Evolutionary conservation across 805 yeast species (phyloP).

Genomic region (Zygosaccharomyces bisporus): DNA sequence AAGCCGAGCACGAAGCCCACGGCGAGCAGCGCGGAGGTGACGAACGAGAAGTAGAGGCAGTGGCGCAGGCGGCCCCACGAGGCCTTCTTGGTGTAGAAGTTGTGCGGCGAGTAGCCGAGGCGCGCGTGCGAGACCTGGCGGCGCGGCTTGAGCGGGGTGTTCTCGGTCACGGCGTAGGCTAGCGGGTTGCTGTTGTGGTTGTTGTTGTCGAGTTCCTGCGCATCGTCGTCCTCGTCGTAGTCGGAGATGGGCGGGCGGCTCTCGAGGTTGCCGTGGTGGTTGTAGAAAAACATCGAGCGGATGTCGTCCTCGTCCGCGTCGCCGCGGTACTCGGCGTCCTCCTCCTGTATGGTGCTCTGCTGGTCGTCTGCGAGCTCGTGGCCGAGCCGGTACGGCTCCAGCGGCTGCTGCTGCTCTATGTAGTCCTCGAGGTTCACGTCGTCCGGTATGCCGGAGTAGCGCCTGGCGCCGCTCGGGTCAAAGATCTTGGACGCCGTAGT

Average conservation of each 20-base stretch:
- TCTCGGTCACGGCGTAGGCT: conserved; percentile 17
- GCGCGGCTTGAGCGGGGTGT: conserved; percentile 22
- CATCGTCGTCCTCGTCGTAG: conserved; percentile 29
- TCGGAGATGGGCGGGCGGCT: conserved; percentile 34
- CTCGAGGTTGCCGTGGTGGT: conserved; percentile 30
- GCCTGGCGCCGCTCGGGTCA: conserved; percentile 66
- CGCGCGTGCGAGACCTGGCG: conserved; percentile 18
- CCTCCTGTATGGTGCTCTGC: conserved; percentile 23
- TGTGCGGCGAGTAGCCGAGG: conserved; percentile 46
- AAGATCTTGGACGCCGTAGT: conserved; percentile 72
- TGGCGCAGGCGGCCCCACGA: conserved; percentile 35
- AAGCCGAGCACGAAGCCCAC: conserved; percentile 82
- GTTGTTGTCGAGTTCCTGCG: conserved; percentile 15
- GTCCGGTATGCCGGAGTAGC: conserved; percentile 69
- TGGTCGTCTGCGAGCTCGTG: conserved; percentile 15
- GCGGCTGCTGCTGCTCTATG: conserved; percentile 34
- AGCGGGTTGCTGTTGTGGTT: conserved; percentile 7
- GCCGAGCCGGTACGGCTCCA: conserved; percentile 9
- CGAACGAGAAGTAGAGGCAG: conserved; percentile 35
- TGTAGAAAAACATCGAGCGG: conserved; percentile 37
- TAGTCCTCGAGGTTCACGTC: conserved; percentile 47
- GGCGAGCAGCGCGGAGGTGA: conserved; percentile 48
- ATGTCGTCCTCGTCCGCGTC: conserved; percentile 28
- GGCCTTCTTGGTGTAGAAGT: conserved; percentile 38
- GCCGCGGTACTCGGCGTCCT: conserved; percentile 17